phyloP scores from a whole-genome alignment of 2,329 filamentous ascomycete species.

The Chaetomiaceae sp. region DNA sequence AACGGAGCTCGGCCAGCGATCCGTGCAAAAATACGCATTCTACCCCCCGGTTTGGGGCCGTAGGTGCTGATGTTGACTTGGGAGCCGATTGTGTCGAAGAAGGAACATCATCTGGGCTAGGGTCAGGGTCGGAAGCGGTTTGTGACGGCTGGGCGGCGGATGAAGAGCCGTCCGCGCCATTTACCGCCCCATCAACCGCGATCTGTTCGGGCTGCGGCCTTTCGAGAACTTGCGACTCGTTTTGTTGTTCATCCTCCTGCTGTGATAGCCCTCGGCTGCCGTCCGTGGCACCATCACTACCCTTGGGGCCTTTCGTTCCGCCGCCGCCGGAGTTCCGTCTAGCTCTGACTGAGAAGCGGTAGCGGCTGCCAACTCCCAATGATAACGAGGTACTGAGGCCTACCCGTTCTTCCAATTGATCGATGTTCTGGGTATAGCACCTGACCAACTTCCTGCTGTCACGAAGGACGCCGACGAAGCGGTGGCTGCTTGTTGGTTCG shows the following conservation, averaged over 20 bases:
- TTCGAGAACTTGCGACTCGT: neutral
- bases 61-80: constrained; percentile 12
- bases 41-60: constrained; percentile 42
- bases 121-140: neutral
- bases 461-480: constrained; percentile 63
- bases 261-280: constrained; percentile 4
- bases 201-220: neutral
- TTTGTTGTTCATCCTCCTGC: constrained; percentile 1
- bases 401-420: constrained; percentile 67
- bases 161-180: neutral
- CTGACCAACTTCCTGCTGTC: constrained; percentile 65
- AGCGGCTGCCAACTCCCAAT: constrained; percentile 57
- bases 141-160: neutral
- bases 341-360: constrained; percentile 48
- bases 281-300: neutral
- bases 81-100: constrained; percentile 12
- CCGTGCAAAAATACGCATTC: constrained; percentile 69
- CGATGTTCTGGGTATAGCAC: constrained; percentile 74
- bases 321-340: constrained; percentile 18
- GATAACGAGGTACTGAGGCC: constrained; percentile 60
- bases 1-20: constrained; percentile 61
- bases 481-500: constrained; percentile 60
- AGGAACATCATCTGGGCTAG: neutral
- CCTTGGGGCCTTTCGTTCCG: constrained; percentile 11
- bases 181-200: neutral